These are phyloP conservation scores for Candida verbasci DNA, from an alignment of 805 yeast genomes.

Conservation along the genomic window DNA sequence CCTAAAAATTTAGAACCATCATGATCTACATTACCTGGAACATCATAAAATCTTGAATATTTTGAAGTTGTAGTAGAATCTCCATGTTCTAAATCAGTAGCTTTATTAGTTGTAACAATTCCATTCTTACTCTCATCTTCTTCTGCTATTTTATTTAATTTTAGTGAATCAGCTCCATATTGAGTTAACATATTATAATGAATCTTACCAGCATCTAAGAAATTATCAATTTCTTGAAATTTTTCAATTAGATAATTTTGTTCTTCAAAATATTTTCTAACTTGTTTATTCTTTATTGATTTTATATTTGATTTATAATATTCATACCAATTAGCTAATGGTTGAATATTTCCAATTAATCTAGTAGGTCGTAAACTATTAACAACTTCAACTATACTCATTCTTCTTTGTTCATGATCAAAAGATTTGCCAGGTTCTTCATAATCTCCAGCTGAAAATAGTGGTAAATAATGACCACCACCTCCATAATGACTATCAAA, in stretches of 20 bases:
- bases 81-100: slow-evolving; percentile 9
- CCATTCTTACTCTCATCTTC: slow-evolving; percentile 2
- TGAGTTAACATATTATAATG: slow-evolving; percentile 60
- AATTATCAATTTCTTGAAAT: slow-evolving; percentile 55
- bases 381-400: slow-evolving; percentile 13
- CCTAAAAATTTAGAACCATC: slow-evolving; percentile 58
- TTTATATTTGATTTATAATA: slow-evolving; percentile 12
- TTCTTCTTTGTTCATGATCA: slow-evolving; percentile 20
- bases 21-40: slow-evolving; percentile 57
- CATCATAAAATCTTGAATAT: slow-evolving; percentile 32
- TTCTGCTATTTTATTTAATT: slow-evolving; percentile 4
- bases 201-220: slow-evolving; percentile 64
- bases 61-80: slow-evolving; percentile 13
- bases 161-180: slow-evolving; percentile 40
- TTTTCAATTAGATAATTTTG: slow-evolving; percentile 61
- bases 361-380: slow-evolving; percentile 22
- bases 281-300: slow-evolving; percentile 17
- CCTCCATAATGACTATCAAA: slow-evolving; percentile 5
- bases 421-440: background rate
- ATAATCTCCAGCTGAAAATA: background rate
- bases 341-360: slow-evolving; percentile 29
- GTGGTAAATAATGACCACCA: slow-evolving; percentile 8
- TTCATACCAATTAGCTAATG: slow-evolving; percentile 29
- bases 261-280: slow-evolving; percentile 44
- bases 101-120: background rate